Evolutionary conservation across 345 rosid genomes (phyloP).

Genomic region (Sonneratia caseolaris): DNA sequence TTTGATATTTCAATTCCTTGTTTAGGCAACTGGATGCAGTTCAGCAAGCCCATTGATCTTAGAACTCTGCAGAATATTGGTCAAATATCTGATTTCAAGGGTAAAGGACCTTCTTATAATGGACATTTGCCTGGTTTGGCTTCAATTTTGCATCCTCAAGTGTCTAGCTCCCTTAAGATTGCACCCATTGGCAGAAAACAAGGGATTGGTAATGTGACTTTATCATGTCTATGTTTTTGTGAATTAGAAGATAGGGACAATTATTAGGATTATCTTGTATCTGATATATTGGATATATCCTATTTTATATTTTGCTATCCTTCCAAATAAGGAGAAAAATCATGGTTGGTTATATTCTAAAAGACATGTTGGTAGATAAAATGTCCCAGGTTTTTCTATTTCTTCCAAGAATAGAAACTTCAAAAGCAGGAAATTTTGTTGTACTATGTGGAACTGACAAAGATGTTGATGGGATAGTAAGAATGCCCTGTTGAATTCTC

Average conservation of each 20-base stretch:
- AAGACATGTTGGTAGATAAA: neutral
- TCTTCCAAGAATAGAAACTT: neutral
- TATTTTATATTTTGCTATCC: neutral
- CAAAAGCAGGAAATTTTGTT: conserved; percentile 13
- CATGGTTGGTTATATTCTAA: neutral
- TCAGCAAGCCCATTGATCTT: conserved; percentile 58
- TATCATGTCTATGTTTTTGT: neutral
- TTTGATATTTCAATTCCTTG: neutral
- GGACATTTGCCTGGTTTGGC: conserved; percentile 68
- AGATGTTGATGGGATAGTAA: conserved; percentile 10
- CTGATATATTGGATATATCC: neutral
- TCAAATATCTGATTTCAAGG: conserved; percentile 51
- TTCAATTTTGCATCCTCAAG: conserved; percentile 63
- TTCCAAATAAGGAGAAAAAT: neutral
- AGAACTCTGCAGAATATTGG: conserved; percentile 50
- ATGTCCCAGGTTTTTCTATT: neutral
- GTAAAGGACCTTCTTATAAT: conserved; percentile 39
- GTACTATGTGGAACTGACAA: neutral
- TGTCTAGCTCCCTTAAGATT: conserved; percentile 47
- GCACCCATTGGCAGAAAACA: conserved; percentile 74
- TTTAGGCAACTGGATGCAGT: conserved; percentile 67
- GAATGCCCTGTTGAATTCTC: conserved; percentile 13
- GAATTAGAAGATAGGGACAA: neutral
- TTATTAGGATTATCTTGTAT: neutral
- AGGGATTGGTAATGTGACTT: conserved; percentile 33